These are phyloP conservation scores for Alternaria longipes DNA, from an alignment of 2,329 filamentous ascomycete species.

Conservation along the genomic window DNA sequence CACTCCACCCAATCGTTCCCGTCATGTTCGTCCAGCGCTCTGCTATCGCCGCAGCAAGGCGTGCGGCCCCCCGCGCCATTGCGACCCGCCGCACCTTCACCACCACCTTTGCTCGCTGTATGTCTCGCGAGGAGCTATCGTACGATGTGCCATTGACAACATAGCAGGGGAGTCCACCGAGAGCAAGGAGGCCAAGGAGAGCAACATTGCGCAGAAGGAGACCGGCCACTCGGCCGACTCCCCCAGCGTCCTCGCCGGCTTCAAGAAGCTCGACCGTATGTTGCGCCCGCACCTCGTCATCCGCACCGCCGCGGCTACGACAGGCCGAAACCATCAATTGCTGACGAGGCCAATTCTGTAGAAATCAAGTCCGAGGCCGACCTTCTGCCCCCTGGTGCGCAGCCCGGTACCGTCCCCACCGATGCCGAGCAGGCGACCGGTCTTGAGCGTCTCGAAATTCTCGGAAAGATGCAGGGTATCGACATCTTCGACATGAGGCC, in stretches of 20 bases:
- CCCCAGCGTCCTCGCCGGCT: constrained; percentile 41
- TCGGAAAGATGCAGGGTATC: constrained; percentile 99
- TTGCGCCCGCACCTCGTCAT: constrained; percentile 21
- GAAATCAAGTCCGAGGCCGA: constrained; percentile 86
- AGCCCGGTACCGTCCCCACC: constrained; percentile 84
- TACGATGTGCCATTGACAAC: constrained; percentile 44
- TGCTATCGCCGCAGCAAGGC: constrained; percentile 58
- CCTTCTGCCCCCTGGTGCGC: constrained; percentile 83
- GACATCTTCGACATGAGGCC: constrained; percentile 99
- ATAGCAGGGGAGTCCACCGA: constrained; percentile 38
- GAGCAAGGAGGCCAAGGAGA: constrained; percentile 28
- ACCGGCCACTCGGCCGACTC: constrained; percentile 38
- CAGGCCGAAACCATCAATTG: constrained; percentile 28
- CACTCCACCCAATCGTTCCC: constrained; percentile 50
- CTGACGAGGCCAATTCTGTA: constrained; percentile 56
- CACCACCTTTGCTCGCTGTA: constrained; percentile 58
- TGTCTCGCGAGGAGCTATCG: constrained; percentile 45
- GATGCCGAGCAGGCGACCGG: constrained; percentile 96
- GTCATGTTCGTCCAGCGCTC: constrained; percentile 62
- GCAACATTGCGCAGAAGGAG: constrained; percentile 51
- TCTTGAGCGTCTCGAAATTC: constrained; percentile 97
- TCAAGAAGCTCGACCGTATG: constrained; percentile 59
- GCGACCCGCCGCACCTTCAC: constrained; percentile 57
- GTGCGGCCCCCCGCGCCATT: constrained; percentile 53
- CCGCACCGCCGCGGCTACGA: constrained; percentile 10